Conservation (phyloP, 2,329 filamentous ascomycete species). For the Fusarium sp. region DNA sequence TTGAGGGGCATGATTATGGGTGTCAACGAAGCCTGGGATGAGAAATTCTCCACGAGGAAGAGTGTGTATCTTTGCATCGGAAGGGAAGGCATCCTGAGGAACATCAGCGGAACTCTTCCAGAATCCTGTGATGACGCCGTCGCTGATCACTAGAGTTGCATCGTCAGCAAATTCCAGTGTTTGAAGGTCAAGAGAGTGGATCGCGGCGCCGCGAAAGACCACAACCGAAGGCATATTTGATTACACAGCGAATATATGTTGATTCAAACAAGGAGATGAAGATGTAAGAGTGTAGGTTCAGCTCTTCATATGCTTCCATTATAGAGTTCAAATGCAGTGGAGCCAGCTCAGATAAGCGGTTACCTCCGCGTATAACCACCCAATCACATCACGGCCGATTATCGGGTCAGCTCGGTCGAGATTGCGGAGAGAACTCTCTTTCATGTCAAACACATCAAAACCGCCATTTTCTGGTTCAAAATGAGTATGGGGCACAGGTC, state of each 20-base stretch:
- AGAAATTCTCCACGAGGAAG: neutral
- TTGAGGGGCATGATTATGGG: conserved; percentile 75
- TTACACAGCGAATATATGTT: too few species aligned
- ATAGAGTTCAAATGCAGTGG: neutral
- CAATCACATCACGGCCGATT: neutral
- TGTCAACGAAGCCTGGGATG: conserved; percentile 72
- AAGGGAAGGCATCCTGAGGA: neutral
- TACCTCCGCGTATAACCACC: neutral
- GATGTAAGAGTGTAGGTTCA: too few species aligned
- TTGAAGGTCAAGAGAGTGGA: neutral
- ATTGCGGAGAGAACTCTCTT: neutral
- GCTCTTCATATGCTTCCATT: neutral
- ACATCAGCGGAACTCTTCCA: conserved; percentile 1
- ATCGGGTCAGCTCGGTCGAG: neutral
- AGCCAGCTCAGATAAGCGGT: neutral
- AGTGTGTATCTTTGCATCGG: fast-evolving
- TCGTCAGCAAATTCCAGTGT: neutral
- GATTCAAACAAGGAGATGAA: neutral
- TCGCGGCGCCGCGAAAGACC: conserved; percentile 5
- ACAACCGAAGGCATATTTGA: neutral
- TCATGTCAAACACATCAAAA: too few species aligned
- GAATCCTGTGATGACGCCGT: conserved; percentile 4
- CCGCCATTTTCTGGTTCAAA: too few species aligned
- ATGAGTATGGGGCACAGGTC: neutral
- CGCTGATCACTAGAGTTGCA: conserved; percentile 2